Percentiles rank a stretch among this genome's conserved stretches.
Evolutionary conservation across 139 green algal species (phyloP).

Genomic region (Yamagishiella unicocca): DNA sequence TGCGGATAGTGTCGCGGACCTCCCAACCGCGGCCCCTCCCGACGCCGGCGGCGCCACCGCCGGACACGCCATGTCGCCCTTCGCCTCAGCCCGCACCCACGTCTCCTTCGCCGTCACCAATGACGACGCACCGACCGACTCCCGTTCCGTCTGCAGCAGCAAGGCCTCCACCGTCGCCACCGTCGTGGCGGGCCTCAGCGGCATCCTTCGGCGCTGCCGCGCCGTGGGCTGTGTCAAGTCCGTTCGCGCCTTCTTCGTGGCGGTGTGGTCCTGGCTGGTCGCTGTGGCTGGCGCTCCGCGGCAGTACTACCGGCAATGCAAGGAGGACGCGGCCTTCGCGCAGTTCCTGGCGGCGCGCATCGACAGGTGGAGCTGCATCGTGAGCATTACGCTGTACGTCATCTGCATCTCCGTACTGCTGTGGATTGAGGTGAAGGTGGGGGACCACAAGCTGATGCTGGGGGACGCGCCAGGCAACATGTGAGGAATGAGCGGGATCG

Average conservation of each 20-base stretch:
- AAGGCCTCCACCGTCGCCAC: neutral
- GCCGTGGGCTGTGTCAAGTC: neutral
- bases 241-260: neutral
- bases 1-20: neutral
- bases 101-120: neutral
- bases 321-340: conserved; percentile 12
- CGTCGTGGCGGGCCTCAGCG: neutral
- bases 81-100: neutral
- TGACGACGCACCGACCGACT: neutral
- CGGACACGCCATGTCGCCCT: neutral
- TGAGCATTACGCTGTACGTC: neutral
- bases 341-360: conserved; percentile 3
- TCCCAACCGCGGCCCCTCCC: neutral
- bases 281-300: neutral
- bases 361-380: neutral
- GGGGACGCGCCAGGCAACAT: conserved; percentile 21
- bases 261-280: neutral
- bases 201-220: neutral
- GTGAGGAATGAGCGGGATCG: too few species aligned
- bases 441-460: conserved; percentile 35
- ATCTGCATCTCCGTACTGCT: conserved; percentile 5
- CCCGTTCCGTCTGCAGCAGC: neutral
- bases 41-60: neutral
- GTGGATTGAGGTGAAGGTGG: neutral
- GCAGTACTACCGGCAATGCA: neutral